Base-by-base conservation (phyloP, 495 filamentous ascomycete genomes). In the Penicillium angulare region DNA sequence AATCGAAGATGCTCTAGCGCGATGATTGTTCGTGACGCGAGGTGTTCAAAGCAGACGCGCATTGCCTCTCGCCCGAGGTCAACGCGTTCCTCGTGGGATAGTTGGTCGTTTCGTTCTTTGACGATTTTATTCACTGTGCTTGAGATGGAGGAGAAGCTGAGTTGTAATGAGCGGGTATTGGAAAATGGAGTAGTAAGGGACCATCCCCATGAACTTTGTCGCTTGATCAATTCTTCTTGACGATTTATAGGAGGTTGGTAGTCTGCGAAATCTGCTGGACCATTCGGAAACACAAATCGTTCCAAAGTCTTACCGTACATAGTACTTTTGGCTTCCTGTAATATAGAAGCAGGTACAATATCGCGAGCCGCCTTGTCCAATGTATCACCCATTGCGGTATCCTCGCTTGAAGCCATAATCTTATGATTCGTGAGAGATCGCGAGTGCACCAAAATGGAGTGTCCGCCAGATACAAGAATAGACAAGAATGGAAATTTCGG, bases 381-480 rank as follows among this genome's bases (percentile, higher is more conserved):
- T 59, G 85, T 78, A 61, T 95, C 86, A 49, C 93, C 93, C 40
- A 96, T 72, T 1, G 92, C 89, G 43, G 92, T 84, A 68, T 92
- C 89, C 0, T 60, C 58, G 4, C 85, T 85, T 7, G 79, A 74
- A 9, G 87, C 89, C 12, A 97, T 75, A 49, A 91, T 79, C 13
- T 66, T 64, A 65, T 98, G 92, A 17, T 83, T 71, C 9, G 75
- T 79, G 1, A 93, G 63, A 2, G 74, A 74, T 16, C 65, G 66
- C 10, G 89, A 93, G 43, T 86, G 81, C 2, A 95, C 77, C 3
- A 98, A 81, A 50, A 93, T 83, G 8, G 91, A 90, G 75, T 98
- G 93, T 3, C 93, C 93, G 15, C 93, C 93, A 0, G 90, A 96
- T 35, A 89, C 88, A n/a, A 98, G 82, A 16, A 97, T 75, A 0